These are phyloP conservation scores for Penicillium canariense DNA, from an alignment of 495 filamentous ascomycete species.

Conservation along the genomic window DNA sequence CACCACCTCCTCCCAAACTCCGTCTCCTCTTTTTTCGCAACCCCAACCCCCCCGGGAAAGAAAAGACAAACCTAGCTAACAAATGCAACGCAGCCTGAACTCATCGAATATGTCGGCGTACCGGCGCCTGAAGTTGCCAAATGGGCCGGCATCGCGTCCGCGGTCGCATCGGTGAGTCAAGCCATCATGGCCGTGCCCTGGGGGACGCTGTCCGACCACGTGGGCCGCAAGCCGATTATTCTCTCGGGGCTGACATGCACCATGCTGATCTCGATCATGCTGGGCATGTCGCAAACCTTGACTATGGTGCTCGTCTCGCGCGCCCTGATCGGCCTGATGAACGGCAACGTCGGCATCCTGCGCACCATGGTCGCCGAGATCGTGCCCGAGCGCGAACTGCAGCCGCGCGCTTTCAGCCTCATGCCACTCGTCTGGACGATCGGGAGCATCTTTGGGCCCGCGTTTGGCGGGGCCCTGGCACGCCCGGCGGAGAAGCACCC, in stretches of 20 bases:
- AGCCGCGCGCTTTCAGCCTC: slow-evolving; percentile 76
- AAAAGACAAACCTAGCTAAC: not conserved
- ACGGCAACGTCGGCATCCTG: slow-evolving; percentile 79
- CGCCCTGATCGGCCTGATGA: slow-evolving; percentile 65
- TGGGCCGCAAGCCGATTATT: slow-evolving; percentile 75
- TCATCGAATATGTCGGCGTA: slow-evolving; percentile 79
- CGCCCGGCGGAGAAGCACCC: slow-evolving; percentile 71
- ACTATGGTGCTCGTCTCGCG: slow-evolving; percentile 68
- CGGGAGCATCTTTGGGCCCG: slow-evolving; percentile 84
- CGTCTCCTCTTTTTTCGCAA: not conserved
- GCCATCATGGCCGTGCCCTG: slow-evolving; percentile 71
- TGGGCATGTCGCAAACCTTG: slow-evolving; percentile 74
- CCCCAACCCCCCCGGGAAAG: too few species aligned
- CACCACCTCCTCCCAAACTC: not conserved
- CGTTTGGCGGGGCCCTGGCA: slow-evolving; percentile 81
- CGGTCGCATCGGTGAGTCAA: slow-evolving; percentile 71
- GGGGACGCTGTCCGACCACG: slow-evolving; percentile 72
- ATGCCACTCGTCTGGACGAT: slow-evolving; percentile 84
- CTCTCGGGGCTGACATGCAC: slow-evolving; percentile 67
- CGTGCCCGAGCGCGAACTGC: slow-evolving; percentile 77
- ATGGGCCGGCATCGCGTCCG: slow-evolving; percentile 72
- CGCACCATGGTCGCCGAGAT: slow-evolving; percentile 80
- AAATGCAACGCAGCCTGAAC: slow-evolving; percentile 56
- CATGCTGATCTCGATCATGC: slow-evolving; percentile 69
- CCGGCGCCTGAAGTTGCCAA: slow-evolving; percentile 67